phyloP scores from a whole-genome alignment of 73 alveolate genomes.

The Paramecium sonneborni region DNA sequence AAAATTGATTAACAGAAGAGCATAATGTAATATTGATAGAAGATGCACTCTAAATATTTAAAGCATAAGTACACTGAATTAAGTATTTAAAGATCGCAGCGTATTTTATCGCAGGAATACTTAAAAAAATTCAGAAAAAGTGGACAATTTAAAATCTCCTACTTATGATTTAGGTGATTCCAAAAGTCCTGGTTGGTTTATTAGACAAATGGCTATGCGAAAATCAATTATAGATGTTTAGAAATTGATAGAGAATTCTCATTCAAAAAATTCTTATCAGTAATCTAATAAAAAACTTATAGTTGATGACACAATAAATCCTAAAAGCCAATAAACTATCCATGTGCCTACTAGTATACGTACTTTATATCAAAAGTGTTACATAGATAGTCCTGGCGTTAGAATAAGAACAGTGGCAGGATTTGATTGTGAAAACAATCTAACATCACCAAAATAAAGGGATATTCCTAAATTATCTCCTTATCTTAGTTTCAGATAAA shows the following conservation, averaged over 20 bases:
- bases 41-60: background rate
- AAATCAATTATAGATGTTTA: background rate
- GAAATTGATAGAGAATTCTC: background rate
- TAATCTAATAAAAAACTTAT: background rate
- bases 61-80: background rate
- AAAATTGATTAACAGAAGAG: background rate
- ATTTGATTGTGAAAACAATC: background rate
- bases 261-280: background rate
- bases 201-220: background rate
- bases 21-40: background rate
- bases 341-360: constrained; percentile 11
- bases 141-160: background rate
- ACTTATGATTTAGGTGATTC: background rate
- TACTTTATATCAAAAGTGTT: background rate
- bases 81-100: background rate
- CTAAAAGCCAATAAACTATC: background rate
- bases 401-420: background rate
- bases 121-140: background rate
- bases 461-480: too few species aligned
- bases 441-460: background rate
- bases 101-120: constrained; percentile 14
- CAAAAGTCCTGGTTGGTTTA: constrained; percentile 8
- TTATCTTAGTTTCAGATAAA: background rate
- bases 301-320: background rate
- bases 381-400: background rate